Base-by-base conservation (phyloP, 306 rosid species). In the Cyamopsis tetragonoloba region DNA sequence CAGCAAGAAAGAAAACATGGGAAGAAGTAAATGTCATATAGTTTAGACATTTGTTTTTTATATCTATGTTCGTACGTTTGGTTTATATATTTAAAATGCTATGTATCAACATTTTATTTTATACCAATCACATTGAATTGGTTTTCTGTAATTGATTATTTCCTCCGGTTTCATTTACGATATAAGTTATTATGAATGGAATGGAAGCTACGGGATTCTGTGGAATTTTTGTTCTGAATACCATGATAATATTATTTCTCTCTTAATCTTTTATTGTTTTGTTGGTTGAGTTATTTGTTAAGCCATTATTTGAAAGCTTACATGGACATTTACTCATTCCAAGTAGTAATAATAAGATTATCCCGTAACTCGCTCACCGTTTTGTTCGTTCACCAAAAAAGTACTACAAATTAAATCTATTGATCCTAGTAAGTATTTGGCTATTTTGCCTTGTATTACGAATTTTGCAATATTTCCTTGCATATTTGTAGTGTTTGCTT, bases 1-100 rank as follows among this genome's bases (percentile, higher is more conserved):
- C 62, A 74, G 15, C 63, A 31, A 56, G 78, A 57, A 77, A 71
- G 44, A 20, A 43, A 66, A 44, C 55, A 46, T 18, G 66, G 22
- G 51, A 22, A 43, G 73, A 56, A 55, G 48, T 64, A 26, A 71
- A 54, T 12, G 13, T 38, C 34, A 39, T 23, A 39, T 59, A n/a
- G 51, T 5, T 5, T 39, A 54, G 79, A 28, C 32, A 27, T 62
- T 41, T 60, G 46, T 23, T 44, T 49, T 48, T 50, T 9, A 20
- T 18, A 18, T 7, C 8, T 20, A 47, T 47, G 7, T 9, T n/a
- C n/a, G 54, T 19, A 15, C 30, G 31, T 69, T 39, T 23, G 41
- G 20, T 56, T 55, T 44, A 48, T 22, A 55, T 22, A 43, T 38
- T 58, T 12, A 35, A 3, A 12, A 20, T 6, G 27, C 57, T 63